Evolutionary conservation across 345 rosid genomes (phyloP).

Genomic region (Lenwebbia sp.): DNA sequence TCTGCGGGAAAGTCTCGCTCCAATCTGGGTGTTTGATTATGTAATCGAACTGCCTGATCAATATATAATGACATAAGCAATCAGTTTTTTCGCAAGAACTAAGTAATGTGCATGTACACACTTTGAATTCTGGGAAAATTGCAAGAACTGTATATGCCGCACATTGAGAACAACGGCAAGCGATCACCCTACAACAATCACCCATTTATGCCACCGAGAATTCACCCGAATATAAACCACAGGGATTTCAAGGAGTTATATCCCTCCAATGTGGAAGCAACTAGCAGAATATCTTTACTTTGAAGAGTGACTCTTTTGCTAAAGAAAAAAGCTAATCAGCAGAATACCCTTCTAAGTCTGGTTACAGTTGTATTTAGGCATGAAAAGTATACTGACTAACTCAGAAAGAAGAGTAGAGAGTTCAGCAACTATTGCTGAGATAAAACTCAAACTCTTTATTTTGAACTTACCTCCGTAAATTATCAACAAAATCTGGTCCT

Average conservation of each 20-base stretch:
- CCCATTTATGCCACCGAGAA: neutral
- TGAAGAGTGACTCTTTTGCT: neutral
- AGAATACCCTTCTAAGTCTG: neutral
- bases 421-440: neutral
- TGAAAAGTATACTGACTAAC: neutral
- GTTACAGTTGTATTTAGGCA: neutral
- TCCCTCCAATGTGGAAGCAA: neutral
- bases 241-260: neutral
- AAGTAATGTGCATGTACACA: neutral
- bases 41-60: slow-evolving; percentile 52
- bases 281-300: neutral
- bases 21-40: slow-evolving; percentile 52
- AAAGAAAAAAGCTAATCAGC: neutral
- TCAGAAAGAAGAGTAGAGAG: neutral
- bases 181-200: neutral
- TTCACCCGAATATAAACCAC: neutral
- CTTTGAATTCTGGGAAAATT: neutral
- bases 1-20: slow-evolving; percentile 42
- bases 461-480: slow-evolving; percentile 33
- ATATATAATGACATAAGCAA: neutral
- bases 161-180: neutral
- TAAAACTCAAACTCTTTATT: neutral
- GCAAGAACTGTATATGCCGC: neutral
- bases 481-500: slow-evolving; percentile 73
- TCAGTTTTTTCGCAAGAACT: neutral